Base-by-base conservation (phyloP, 2,329 filamentous ascomycete genomes). In the Xylariaceae sp. region DNA sequence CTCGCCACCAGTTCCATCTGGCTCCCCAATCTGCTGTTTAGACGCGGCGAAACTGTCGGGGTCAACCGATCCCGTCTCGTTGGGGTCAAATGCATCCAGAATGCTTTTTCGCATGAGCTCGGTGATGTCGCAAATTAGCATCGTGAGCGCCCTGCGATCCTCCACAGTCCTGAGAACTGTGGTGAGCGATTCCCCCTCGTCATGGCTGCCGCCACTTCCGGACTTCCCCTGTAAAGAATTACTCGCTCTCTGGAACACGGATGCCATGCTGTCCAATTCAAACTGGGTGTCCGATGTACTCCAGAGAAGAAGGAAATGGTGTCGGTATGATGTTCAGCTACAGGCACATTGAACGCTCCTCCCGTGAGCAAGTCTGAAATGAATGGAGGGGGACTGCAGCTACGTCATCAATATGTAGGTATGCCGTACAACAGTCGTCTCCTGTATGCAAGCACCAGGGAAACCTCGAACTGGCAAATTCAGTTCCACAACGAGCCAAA, bases 131-230 rank as follows among this genome's bases (percentile, higher is more conserved):
- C 43, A 53, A 21, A 57, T 34, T 31, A 56, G 44, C 31, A 56
- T 44, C 3, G 50, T 55, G 41, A 57, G 51, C 2, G 53, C 37
- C 9, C 44, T 39, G 12, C 54, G 52, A n/a, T 57, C 50, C 29
- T 56, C 52, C 12, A 28, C 42, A 8, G 49, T 53, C 31, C 50
- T 46, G 13, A 57, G 41, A 3, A 56, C 42, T 7, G 50, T 53
- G 8, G 46, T 54, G 21, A 57, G 36, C 27, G 54, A 57, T 23
- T 50, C 49, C 33, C 46, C 54, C n/a, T 55, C 50, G 19, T 54
- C 48, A 21, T 51, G 40, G 16, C 40, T 41, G 31, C 36, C 34
- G 3, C 41, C 34, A 30, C 43, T 36, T 17, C 34, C 41, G 8
- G 31, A 39, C 29, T 47, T 38, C 24, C 52, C 44, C 8, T 47